Conservation (phyloP, 257 asterid species). For the Solanum peruvianum region DNA sequence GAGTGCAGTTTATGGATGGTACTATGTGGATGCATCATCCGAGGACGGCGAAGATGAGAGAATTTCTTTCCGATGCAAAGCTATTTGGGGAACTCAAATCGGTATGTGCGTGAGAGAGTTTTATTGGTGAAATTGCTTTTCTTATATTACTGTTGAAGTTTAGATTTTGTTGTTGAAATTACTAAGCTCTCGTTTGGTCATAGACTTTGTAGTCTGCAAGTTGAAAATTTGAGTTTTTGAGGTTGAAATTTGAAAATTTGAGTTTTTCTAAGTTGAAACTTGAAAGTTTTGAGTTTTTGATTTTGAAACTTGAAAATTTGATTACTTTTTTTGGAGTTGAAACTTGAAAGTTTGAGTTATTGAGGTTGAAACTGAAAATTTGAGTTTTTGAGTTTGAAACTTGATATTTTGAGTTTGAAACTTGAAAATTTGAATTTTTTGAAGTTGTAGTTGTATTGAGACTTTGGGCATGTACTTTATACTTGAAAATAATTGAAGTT, state of each 20-base stretch:
- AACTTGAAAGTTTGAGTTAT: too few species aligned
- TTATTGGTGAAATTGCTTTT: not conserved
- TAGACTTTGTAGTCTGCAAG: not conserved
- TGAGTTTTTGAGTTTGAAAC: not conserved
- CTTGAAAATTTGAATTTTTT: not conserved
- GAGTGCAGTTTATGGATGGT: constrained; percentile 72
- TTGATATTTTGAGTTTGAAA: not conserved
- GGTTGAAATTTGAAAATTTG: too few species aligned
- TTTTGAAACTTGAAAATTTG: not conserved
- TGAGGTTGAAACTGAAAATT: too few species aligned
- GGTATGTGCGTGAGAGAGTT: constrained; percentile 19
- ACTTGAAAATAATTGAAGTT: not conserved
- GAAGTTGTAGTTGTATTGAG: not conserved
- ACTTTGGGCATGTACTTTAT: not conserved
- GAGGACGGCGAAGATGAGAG: constrained; percentile 55
- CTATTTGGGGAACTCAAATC: constrained; percentile 56
- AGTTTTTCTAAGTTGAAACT: too few species aligned
- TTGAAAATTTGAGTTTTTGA: too few species aligned
- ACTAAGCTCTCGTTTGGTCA: not conserved
- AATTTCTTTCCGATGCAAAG: constrained; percentile 33
- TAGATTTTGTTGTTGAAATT: not conserved
- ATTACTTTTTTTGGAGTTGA: not conserved
- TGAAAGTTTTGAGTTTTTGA: too few species aligned
- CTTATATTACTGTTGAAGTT: not conserved
- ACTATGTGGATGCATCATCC: constrained; percentile 95